Base-by-base conservation (phyloP, 805 yeast genomes). In the Ogataea siamensis region DNA sequence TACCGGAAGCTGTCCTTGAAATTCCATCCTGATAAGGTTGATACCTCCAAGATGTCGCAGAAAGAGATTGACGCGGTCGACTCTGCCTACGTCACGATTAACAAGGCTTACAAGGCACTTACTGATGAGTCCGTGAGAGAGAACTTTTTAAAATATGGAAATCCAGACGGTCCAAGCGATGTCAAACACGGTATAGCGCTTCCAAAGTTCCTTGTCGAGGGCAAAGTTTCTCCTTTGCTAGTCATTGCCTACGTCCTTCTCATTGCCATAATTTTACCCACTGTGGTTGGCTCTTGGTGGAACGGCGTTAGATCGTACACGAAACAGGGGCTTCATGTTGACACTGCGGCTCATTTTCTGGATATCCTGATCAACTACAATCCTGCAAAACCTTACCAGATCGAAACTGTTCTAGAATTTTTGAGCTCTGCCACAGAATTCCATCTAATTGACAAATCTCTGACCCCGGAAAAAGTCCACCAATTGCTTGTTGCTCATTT, bases 131-230 rank as follows among this genome's bases (percentile, higher is more conserved):
- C 70, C 8, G 79, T 86, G 3, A 83, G 78, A 53, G 86, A 85
- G 51, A 93, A 93, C 59, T 88, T 76, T 60, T 67, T 82, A 53
- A 80, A 77, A 51, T 93, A 83, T 55, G 99, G 99, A 34, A 96
- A 94, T 59, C 99, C 99, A 4, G 99, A 93, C 66, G 99, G 99
- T 28, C 96, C 95, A 28, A 95, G 87, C 62, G 86, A 86, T 18
- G 73, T 83, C 13, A 68, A 83, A 14, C 96, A 87, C 59, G 99
- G 99, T 45, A 88, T 93, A 61, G 99, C 98, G 0, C 66, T 93
- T 49, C 99, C 99, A 21, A 80, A 83, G 58, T 87, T 86, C 64
- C 71, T 93, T 45, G 85, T 94, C 20, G 96, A 87, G 47, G 88
- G 94, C 28, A 72, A 79, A 41, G 80, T 80, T 15, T 80, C 94